Evolutionary conservation across 768 basidiomycete species (phyloP), one percentile per base, ranked within the genome.

Genomic region (Gautieria morchelliformis): DNA sequence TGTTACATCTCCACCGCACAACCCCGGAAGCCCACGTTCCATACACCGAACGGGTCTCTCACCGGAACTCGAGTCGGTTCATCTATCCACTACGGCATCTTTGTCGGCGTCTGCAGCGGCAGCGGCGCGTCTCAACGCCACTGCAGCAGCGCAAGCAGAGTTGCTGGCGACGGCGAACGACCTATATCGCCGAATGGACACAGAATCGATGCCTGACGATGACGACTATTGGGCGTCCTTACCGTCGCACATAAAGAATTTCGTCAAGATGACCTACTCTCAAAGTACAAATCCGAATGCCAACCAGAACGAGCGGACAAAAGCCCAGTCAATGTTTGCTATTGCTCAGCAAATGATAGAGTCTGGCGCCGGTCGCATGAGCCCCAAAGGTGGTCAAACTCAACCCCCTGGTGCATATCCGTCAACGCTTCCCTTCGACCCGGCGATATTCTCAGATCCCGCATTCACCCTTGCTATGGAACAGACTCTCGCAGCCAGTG

Each of bases 221-320:
- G 82, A 84, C 61, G 82, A 81, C 48, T 85, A 86, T 65, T 85
- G 84, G 85, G 77, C 80, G 48, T 77, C 79, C 40, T 75, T 87
- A 46, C 85, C 86, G 39, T 76, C 79, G 22, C 81, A 86, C 63
- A 77, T 86, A 59, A 78, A 83, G 65, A 82, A 78, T 60, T 87
- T 87, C 67, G 84, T 87, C 66, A 74, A 81, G 61, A 74, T 73
- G 52, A 75, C 75, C 10, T 64, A 62, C 50, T 62, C 62, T 40
- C 62, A 61, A 35, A 64, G 58, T 57, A 63, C 61, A 19, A 59
- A 61, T 41, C 58, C 47, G 20, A 64, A 56, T 62, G 68, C 67
- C 62, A 63, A 63, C 61, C 60, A 67, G 63, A 64, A 68, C 63
- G 64, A 65, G 61, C 67, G 69, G 47, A 63, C 66, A 56, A 75